Evolutionary conservation across 2,329 filamentous ascomycete genomes (phyloP), one percentile per base, ranked within the genome.

Genomic region (Didymella sp.): DNA sequence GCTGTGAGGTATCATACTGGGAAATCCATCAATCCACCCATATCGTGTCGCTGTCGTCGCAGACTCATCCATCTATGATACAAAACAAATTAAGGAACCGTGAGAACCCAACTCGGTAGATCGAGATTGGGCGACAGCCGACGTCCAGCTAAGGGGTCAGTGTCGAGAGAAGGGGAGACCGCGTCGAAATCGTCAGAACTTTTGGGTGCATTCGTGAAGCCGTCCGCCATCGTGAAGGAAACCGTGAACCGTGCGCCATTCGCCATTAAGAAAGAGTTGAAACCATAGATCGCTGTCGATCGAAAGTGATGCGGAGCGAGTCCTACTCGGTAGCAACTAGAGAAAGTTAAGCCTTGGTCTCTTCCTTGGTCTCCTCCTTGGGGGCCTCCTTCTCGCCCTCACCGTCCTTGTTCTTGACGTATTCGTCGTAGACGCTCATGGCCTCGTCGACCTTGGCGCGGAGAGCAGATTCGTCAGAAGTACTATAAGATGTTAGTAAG

Each of bases 401-500:
- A 70, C 72, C 73, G 59, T 75, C 73, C 77, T 95, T 91, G 74
- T 86, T 87, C 88, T 98, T 98, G 81, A 57, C 89, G 79, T 99
- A 99, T 80, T 99, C 95, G 75, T 99, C 92, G 78, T 98, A 99
- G 71, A 99, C 95, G 69, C 87, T 91, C 76, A 99, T 89, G 67
- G 95, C 95, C 83, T 99, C 95, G 60, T 96, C 92, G 59, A 99
- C 95, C 89, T 99, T 99, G 78, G 89, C 87, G 77, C 92, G 91
- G 58, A 99, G 89, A 76, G 93, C 91, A 69, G 82, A 81, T 44
- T 97, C 92, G 74, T 98, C 92, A 76, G 94, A 91, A 67, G 96
- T 92, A 64, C 93, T 96, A 27, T 21, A n/a, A 64, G 2, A 30
- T 47, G 21, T 42, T 28, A 55, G 68, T 78, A 62, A 79, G 57